Evolutionary conservation across 2,329 filamentous ascomycete species (phyloP), one percentile per base, ranked within the genome.

Genomic region (Penicillium italicum): DNA sequence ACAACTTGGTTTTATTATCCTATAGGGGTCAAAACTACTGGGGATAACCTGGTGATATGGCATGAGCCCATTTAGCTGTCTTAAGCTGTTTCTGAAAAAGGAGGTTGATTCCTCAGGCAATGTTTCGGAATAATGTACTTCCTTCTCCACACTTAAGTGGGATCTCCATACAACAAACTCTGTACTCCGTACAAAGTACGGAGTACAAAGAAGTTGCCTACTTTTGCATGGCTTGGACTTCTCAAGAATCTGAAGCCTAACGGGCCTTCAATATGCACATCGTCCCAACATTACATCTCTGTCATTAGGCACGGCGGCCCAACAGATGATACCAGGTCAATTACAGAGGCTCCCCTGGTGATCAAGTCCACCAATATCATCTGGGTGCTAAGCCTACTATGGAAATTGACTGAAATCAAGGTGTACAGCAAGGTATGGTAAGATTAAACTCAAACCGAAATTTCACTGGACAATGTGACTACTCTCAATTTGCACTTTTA

Each of bases 271-370:
- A n/a, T 16, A 11, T n/a, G 8, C 14, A n/a, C 22, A 42, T 36
- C 10, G 24, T 14, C 40, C 14, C 26, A 3, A 12, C 11, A 26
- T 50, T 18, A 18, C 43, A 50, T 43, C 16, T 43, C 34, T 10
- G 28, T 30, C n/a, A 28, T 24, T 87, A 69, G 92, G 93, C 80
- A 97, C 97, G 88, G 94, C 94, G 18, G 22, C 16, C 79, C 97
- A 97, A 89, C 87, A 97, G 68, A 90, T 97, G 78, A 91, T 96
- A 12, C 4, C 9, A 34, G 4, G 14, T 34, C 20, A 33, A 45
- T 8, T 16, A 16, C n/a, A n/a, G n/a, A n/a, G n/a, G n/a, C n/a
- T n/a, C n/a, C 11, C 20, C 14, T 22, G 18, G 14, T 14, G 8
- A 46, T 24, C 1, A 36, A 34, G 16, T 18, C 44, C 14, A 11